Base-by-base conservation (phyloP, 2,329 filamentous ascomycete species). In the Fusarium udum region DNA sequence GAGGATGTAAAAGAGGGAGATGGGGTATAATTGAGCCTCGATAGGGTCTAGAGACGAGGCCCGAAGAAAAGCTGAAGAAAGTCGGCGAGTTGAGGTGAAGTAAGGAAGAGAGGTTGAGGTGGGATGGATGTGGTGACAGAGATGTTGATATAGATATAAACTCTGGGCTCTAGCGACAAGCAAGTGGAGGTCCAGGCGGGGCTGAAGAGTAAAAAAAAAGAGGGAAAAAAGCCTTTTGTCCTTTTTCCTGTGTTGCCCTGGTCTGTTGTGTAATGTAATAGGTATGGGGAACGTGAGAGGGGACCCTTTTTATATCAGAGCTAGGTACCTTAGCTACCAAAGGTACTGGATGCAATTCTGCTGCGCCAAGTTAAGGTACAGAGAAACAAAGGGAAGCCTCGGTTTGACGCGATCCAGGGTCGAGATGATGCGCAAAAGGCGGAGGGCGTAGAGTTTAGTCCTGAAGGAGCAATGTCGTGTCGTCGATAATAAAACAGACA, bases 321-420 rank as follows among this genome's bases (percentile, higher is more conserved):
- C 73, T 74, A 75, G 34, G 24, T 37, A 51, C 26, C n/a, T 26
- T 20, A 48, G 55, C 14, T 58, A 22, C 26, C 26, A 28, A 28
- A 46, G 26, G 26, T 48, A 51, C 22, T 34, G 31, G 26, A 51
- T 63, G 69, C 67, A 72, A 69, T 70, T 70, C 46, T 24, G 46
- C 52, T 69, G 58, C 36, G 52, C 66, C 64, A 69, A 67, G 62
- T 73, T 73, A 69, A 67, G 64, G 71, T 73, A 69, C 65, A 56
- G 59, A 56, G 28, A 32, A 39, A 69, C 49, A 64, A 64, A 46
- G 43, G 49, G 39, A 69, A 65, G 60, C 66, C 60, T 70, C 59
- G 59, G 63, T 63, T 77, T 77, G 74, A 77, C 75, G 75, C 62
- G 74, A 77, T 77, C 37, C 60, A 62, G 61, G 73, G 72, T 45